Conservation (phyloP, 1,284 basidiomycete genomes). For the Sanghuangporus sanghuang region DNA sequence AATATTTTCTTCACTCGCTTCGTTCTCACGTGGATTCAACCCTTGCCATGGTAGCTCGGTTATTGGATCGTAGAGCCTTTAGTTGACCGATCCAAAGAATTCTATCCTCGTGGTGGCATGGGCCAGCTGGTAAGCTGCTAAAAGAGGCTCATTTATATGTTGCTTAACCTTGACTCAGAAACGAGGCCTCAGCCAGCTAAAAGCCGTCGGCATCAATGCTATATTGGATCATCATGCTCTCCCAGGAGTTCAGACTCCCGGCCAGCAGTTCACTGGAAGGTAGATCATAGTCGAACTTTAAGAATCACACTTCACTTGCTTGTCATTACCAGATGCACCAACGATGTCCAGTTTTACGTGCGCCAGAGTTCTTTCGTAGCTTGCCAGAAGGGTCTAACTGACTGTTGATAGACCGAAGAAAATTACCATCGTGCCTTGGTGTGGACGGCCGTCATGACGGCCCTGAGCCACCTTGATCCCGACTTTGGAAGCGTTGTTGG, state of each 20-base stretch:
- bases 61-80: constrained; percentile 77
- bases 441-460: constrained; percentile 76
- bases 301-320: not conserved
- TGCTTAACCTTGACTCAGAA: constrained; percentile 33
- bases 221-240: constrained; percentile 76
- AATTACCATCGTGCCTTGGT: constrained; percentile 72
- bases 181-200: constrained; percentile 54
- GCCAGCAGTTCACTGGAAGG: constrained; percentile 64
- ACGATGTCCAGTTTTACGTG: constrained; percentile 70
- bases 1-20: not conserved
- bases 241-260: constrained; percentile 59
- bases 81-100: constrained; percentile 56
- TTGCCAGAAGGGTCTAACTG: not conserved
- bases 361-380: constrained; percentile 20
- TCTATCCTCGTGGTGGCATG: constrained; percentile 66
- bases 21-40: not conserved
- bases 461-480: constrained; percentile 62
- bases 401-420: constrained; percentile 43
- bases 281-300: constrained; percentile 27
- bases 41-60: constrained; percentile 45
- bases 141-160: not conserved
- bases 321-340: constrained; percentile 46
- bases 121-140: constrained; percentile 44
- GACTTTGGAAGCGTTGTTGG: constrained; percentile 60
- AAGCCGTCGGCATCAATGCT: constrained; percentile 54